Conservation (phyloP, 2,329 filamentous ascomycete genomes). For the Xylaria sp. region DNA sequence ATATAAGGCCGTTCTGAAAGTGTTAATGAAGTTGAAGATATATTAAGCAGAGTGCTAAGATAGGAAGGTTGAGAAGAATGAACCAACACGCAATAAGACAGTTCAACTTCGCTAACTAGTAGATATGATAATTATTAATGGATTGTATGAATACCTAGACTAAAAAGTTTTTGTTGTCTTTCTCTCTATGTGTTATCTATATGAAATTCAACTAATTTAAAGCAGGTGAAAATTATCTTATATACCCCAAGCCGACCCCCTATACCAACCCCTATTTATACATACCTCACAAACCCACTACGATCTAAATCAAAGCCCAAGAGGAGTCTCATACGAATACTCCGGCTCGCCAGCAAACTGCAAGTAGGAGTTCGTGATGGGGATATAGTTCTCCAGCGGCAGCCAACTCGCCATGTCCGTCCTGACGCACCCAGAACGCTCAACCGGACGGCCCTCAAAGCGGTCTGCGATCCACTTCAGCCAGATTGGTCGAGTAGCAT, state of each 20-base stretch:
- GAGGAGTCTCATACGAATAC: conserved; percentile 35
- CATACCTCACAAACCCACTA: background rate
- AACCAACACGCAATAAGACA: too few species aligned
- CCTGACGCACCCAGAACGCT: conserved; percentile 28
- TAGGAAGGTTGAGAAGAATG: too few species aligned
- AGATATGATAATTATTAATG: background rate
- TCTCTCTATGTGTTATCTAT: background rate
- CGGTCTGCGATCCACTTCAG: conserved; percentile 42
- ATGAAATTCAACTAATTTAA: too few species aligned
- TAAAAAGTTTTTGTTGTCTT: background rate
- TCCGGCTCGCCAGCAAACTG: conserved; percentile 39
- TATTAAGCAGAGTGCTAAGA: too few species aligned
- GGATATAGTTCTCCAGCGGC: conserved; percentile 32
- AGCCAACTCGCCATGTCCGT: conserved; percentile 35
- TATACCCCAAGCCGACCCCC: background rate
- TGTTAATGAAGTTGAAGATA: too few species aligned
- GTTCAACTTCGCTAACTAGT: too few species aligned
- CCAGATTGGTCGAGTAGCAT: conserved; percentile 39
- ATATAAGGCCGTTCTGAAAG: background rate
- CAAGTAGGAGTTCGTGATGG: conserved; percentile 33
- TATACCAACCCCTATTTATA: background rate
- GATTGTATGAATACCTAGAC: background rate
- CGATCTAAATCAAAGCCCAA: conserved; percentile 30
- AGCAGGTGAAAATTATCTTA: background rate
- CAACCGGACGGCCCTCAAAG: conserved; percentile 33